Conservation (phyloP, 169 alveolate species). For the Plasmodium relictum region DNA sequence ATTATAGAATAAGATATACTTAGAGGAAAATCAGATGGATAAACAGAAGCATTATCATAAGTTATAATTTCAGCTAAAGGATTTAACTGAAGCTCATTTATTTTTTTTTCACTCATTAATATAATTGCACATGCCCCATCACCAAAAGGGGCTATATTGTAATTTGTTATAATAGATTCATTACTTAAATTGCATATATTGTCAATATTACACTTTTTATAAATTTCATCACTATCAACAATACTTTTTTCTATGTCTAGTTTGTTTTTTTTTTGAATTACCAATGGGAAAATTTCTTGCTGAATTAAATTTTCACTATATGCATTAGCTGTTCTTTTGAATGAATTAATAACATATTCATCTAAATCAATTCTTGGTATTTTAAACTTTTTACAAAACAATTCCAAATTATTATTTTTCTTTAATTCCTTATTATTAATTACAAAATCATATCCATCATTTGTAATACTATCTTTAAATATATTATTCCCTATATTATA, state of each 20-base stretch:
- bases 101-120: conserved; percentile 71
- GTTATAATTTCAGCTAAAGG: conserved; percentile 79
- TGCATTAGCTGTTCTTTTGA: conserved; percentile 79
- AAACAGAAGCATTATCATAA: conserved; percentile 77
- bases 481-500: conserved; percentile 79
- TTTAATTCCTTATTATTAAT: conserved; percentile 52
- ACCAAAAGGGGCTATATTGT: conserved; percentile 71
- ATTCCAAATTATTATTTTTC: conserved; percentile 58
- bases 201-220: conserved; percentile 55
- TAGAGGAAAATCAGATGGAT: conserved; percentile 70
- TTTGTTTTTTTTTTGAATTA: conserved; percentile 58
- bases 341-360: conserved; percentile 79
- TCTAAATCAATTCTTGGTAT: conserved; percentile 80
- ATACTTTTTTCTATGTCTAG: conserved; percentile 11
- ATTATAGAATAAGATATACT: conserved; percentile 61
- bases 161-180: conserved; percentile 46
- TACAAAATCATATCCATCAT: conserved; percentile 77
- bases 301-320: conserved; percentile 83
- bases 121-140: conserved; percentile 73
- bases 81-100: conserved; percentile 41
- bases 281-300: conserved; percentile 79
- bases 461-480: conserved; percentile 76
- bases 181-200: conserved; percentile 67
- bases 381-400: conserved; percentile 70
- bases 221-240: conserved; percentile 42